Conservation (phyloP, 805 yeast species). For the Candida nonsorbophila region DNA sequence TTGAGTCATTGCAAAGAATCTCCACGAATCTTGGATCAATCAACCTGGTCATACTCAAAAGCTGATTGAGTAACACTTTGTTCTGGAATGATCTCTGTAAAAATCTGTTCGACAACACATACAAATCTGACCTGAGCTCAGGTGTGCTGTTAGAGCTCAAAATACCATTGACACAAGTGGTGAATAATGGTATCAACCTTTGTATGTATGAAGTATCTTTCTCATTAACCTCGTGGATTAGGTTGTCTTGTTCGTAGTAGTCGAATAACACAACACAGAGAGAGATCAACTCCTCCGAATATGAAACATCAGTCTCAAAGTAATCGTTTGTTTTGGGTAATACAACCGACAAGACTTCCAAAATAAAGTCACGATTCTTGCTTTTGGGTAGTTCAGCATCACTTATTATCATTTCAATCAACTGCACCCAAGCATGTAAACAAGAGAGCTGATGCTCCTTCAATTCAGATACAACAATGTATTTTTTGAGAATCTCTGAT, state of each 20-base stretch:
- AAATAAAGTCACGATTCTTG: conserved; percentile 44
- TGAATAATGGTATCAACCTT: conserved; percentile 64
- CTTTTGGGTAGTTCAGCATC: conserved; percentile 50
- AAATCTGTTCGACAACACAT: conserved; percentile 65
- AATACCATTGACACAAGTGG: conserved; percentile 70
- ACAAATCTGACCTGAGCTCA: conserved; percentile 70
- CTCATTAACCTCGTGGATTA: conserved; percentile 10
- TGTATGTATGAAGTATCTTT: conserved; percentile 28
- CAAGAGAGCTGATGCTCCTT: conserved; percentile 52
- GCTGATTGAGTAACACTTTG: conserved; percentile 32
- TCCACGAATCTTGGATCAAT: conserved; percentile 58
- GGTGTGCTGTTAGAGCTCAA: conserved; percentile 64
- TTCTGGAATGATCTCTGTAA: conserved; percentile 46
- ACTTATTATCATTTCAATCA: conserved; percentile 67
- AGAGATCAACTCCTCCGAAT: conserved; percentile 74
- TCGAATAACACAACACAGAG: conserved; percentile 64
- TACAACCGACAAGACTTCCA: conserved; percentile 70
- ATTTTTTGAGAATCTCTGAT: conserved; percentile 37
- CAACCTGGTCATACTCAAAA: conserved; percentile 51
- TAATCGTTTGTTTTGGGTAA: conserved; percentile 75
- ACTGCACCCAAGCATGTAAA: conserved; percentile 77
- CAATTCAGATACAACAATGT: conserved; percentile 42
- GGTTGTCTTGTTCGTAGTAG: conserved; percentile 35
- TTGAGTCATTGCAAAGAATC: conserved; percentile 69
- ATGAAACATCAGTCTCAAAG: conserved; percentile 57